phyloP scores from a whole-genome alignment of 2,329 filamentous ascomycete species.

The Paraphoma sp. region DNA sequence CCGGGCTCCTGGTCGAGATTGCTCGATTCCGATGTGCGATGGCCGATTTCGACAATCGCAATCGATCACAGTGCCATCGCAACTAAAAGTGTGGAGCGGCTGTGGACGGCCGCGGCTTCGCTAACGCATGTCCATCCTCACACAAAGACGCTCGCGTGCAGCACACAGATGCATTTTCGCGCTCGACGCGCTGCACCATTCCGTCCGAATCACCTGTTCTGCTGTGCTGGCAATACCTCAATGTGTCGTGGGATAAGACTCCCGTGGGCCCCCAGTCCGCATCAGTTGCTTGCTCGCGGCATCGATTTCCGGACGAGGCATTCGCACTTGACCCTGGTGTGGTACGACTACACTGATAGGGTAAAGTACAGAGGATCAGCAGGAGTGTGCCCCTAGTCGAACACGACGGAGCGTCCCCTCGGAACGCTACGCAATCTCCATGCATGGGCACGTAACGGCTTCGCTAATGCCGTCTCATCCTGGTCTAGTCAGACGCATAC shows the following conservation, averaged over 20 bases:
- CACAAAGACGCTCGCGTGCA: neutral
- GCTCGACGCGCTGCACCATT: neutral
- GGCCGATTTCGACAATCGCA: neutral
- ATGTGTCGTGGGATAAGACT: neutral
- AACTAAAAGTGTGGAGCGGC: neutral
- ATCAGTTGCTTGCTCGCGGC: neutral
- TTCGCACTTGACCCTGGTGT: neutral
- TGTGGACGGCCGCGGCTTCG: neutral
- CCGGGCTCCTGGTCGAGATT: constrained; percentile 5
- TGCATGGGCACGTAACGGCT: neutral
- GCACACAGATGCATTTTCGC: neutral
- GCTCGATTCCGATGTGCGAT: neutral
- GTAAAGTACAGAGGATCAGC: neutral
- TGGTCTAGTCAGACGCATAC: neutral
- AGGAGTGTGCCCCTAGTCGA: neutral
- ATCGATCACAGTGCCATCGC: neutral
- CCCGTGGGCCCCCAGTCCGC: neutral
- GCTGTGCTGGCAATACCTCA: neutral
- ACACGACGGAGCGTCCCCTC: neutral
- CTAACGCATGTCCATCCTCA: neutral
- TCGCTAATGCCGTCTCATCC: neutral
- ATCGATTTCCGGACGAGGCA: neutral
- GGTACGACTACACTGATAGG: neutral
- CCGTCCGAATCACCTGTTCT: neutral
- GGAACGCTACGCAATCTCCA: neutral